Evolutionary conservation across 129 eudicot genomes (phyloP).

Genomic region (Helianthus tuberosus): DNA sequence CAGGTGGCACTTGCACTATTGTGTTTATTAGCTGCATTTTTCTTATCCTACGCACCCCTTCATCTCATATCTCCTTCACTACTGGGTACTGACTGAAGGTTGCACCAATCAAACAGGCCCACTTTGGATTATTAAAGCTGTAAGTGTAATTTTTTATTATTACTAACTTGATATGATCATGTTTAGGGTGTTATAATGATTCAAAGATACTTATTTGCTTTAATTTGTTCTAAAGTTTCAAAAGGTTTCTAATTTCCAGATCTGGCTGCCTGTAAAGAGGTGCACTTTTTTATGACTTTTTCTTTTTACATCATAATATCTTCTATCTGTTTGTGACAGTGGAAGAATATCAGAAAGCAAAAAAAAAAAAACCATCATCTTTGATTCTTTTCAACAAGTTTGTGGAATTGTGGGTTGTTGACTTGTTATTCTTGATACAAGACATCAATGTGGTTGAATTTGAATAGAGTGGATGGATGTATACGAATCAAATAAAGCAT

Average conservation of each 20-base stretch:
- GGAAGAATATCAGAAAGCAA: slow-evolving; percentile 31
- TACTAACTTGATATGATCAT: slow-evolving; percentile 37
- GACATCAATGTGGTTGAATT: slow-evolving; percentile 70
- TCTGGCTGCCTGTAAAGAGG: slow-evolving; percentile 78
- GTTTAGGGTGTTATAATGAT: slow-evolving; percentile 32
- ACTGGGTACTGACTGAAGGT: slow-evolving; percentile 30
- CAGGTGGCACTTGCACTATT: slow-evolving; percentile 41
- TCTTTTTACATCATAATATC: slow-evolving; percentile 45
- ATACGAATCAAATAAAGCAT: slow-evolving; percentile 62
- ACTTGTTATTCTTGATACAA: slow-evolving; percentile 18
- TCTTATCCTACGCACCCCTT: slow-evolving; percentile 58
- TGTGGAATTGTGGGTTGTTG: slow-evolving; percentile 10
- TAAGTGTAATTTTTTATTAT: slow-evolving; percentile 18
- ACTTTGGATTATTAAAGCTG: slow-evolving; percentile 21
- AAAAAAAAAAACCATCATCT: slow-evolving; percentile 24
- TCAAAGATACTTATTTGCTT: slow-evolving; percentile 40
- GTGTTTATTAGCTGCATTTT: slow-evolving; percentile 24
- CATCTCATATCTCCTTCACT: slow-evolving; percentile 34
- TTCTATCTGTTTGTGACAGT: slow-evolving; percentile 37
- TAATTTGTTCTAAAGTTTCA: slow-evolving; percentile 33
- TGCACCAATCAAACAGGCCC: slow-evolving; percentile 14
- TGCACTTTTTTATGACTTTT: slow-evolving; percentile 44
- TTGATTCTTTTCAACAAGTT: slow-evolving; percentile 5
- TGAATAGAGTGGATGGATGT: slow-evolving; percentile 84
- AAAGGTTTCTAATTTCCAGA: slow-evolving; percentile 42